Evolutionary conservation across 1,284 basidiomycete species (phyloP), one percentile per base, ranked within the genome.

Genomic region (Ustilago vetiveriae): DNA sequence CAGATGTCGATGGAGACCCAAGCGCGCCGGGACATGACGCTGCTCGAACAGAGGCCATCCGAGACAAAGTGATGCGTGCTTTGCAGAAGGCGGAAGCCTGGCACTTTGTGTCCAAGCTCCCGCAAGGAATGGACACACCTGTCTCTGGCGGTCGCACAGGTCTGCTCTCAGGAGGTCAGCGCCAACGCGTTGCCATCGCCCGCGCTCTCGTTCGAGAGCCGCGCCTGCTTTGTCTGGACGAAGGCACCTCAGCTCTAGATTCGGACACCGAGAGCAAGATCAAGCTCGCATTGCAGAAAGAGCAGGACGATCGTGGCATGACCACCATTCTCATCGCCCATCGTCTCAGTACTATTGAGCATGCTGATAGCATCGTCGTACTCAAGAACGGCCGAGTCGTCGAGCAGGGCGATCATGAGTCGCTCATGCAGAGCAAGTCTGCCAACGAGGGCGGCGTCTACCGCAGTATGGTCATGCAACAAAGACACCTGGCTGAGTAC

Each of bases 51-150:
- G 59, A 33, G 5, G 57, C 48, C 14, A 78, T 84, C 22, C 71
- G 71, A 0, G 72, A 70, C n/a, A 78, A 79, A 16, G 82, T 83
- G 11, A 56, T 70, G 29, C 69, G 67, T 1, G 79, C 80, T 9
- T 70, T 81, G 5, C 47, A 63, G 38, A 80, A 81, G 42, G 84
- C 84, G 0, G 81, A 85, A 50, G 84, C 84, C 1, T 83, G 81
- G 80, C 71, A 78, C n/a, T 84, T 83, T 54, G 83, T 82, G 1
- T 52, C 56, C 16, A 74, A 71, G n/a, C 68, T 83, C 7, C 83
- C 82, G 0, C 67, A 82, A 21, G 82, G 82, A 9, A 75, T 84
- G 57, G 75, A 84, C 39, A 83, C 83, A 6, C 35, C 74, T 6
- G 73, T 84, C 32, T 65, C 75, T 14, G 83, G 82, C 13, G 83